Evolutionary conservation across 176 grass and related monocot species (phyloP).

Genomic region (bread wheat (Triticum aestivum)): IWGSC_CS_RefSeq_v2.1 NC_057798.1:175925647-175926146

Average conservation of each 20-base stretch:
- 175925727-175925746: slow-evolving; percentile 11
- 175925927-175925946: slow-evolving; percentile 31
- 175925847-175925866: neutral
- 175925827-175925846: slow-evolving; percentile 25
- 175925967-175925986: slow-evolving; percentile 9
- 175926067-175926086: too few species aligned
- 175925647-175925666: slow-evolving; percentile 20
- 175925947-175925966: slow-evolving; percentile 16
- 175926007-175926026: neutral
- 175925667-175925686: neutral
- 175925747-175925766: slow-evolving; percentile 24
- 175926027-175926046: neutral
- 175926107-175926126: too few species aligned
- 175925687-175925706: neutral
- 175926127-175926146: too few species aligned
- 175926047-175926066: neutral
- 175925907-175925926: slow-evolving; percentile 35
- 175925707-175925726: neutral
- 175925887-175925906: slow-evolving; percentile 22
- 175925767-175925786: slow-evolving; percentile 8
- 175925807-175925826: slow-evolving; percentile 51
- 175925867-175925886: neutral
- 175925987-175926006: neutral
- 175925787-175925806: slow-evolving; percentile 24
- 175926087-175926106: too few species aligned